phyloP scores from a whole-genome alignment of 1,284 basidiomycete species.

The Cystobasidium sp. region DNA sequence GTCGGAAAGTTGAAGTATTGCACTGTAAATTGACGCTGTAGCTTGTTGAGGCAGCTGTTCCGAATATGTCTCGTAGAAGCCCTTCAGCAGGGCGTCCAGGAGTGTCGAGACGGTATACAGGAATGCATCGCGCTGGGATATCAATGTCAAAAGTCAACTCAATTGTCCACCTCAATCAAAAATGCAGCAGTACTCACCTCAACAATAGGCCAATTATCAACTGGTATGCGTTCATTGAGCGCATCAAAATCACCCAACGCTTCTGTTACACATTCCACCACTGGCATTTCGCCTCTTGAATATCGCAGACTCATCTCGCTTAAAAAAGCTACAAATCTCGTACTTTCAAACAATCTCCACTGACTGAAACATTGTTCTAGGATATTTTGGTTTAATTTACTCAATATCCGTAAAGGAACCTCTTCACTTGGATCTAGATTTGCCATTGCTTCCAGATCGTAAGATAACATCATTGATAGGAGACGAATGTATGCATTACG shows the following conservation, averaged over 20 bases:
- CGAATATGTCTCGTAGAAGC: slow-evolving; percentile 68
- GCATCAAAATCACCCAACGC: slow-evolving; percentile 75
- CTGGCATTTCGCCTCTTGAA: slow-evolving; percentile 85
- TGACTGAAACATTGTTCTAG: slow-evolving; percentile 84
- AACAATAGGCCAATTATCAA: slow-evolving; percentile 70
- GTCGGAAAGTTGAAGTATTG: slow-evolving; percentile 46
- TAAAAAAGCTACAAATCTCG: slow-evolving; percentile 78
- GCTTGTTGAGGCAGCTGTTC: slow-evolving; percentile 10
- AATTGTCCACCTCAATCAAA: slow-evolving; percentile 6
- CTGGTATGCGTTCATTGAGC: slow-evolving; percentile 67
- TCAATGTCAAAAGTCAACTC: slow-evolving; percentile 57
- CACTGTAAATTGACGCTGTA: slow-evolving; percentile 10
- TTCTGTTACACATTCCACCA: slow-evolving; percentile 86
- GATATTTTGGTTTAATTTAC: slow-evolving; percentile 75
- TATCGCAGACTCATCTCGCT: slow-evolving; percentile 86
- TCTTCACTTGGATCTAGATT: slow-evolving; percentile 93
- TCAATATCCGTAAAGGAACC: slow-evolving; percentile 92
- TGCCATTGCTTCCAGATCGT: slow-evolving; percentile 87
- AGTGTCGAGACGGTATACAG: slow-evolving; percentile 55
- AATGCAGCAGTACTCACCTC: slow-evolving; percentile 67
- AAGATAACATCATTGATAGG: slow-evolving; percentile 78
- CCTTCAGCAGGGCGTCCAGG: slow-evolving; percentile 85
- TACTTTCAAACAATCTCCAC: slow-evolving; percentile 84
- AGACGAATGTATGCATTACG: slow-evolving; percentile 81
- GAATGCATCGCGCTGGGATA: neutral